Evolutionary conservation across 345 rosid genomes (phyloP).

Genomic region (Pistacia vera): DNA sequence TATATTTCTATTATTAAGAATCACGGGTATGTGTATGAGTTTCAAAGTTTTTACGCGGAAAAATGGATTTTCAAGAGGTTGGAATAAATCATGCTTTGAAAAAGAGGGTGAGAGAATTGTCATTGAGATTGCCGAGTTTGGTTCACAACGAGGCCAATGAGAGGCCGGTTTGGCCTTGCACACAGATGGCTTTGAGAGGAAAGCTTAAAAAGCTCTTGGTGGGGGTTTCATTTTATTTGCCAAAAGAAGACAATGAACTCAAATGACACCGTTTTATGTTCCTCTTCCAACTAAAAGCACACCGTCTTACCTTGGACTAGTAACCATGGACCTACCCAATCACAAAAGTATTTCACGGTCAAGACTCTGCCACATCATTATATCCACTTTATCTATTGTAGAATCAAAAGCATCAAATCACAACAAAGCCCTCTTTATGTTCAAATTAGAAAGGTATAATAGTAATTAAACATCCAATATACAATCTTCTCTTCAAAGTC

Average conservation of each 20-base stretch:
- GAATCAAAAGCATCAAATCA: not conserved
- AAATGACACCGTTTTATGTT: no score
- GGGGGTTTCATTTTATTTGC: no score
- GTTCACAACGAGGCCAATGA: slow-evolving; percentile 47
- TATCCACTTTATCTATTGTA: not conserved
- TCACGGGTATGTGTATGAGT: no score
- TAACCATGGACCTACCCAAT: not conserved
- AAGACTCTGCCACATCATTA: not conserved
- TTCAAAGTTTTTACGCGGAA: no score
- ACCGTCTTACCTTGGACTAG: no score
- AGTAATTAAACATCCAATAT: not conserved
- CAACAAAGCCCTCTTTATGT: not conserved
- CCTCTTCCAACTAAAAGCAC: no score
- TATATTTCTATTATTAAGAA: no score
- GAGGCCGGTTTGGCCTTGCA: slow-evolving; percentile 51
- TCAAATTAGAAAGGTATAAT: not conserved
- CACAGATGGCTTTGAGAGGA: slow-evolving; percentile 61
- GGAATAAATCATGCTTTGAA: slow-evolving; percentile 48
- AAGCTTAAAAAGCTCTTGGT: no score
- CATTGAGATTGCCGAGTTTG: slow-evolving; percentile 24
- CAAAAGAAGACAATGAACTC: no score
- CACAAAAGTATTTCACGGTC: no score
- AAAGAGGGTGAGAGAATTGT: slow-evolving; percentile 26
- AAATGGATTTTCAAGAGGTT: slow-evolving; percentile 47
- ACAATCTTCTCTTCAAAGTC: not conserved